Evolutionary conservation across 768 basidiomycete species (phyloP), one percentile per base, ranked within the genome.

Genomic region (Roridomyces roridus): DNA sequence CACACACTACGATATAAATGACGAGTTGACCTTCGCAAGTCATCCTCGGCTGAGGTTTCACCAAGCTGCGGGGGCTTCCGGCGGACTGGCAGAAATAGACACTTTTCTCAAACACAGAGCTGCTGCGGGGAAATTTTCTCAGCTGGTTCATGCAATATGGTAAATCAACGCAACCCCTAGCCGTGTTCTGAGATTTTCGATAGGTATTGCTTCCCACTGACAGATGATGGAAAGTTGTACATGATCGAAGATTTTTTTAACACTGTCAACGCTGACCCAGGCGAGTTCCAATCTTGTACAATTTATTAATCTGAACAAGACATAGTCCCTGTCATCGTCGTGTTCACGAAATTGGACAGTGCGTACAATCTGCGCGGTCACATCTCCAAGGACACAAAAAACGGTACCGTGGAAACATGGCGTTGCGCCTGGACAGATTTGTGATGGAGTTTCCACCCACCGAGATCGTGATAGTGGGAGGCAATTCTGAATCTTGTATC

Each of bases 61-160:
- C 37, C 67, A 71, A 46, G 68, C 70, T 18, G 59, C 40, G 12
- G 68, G 67, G 17, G 77, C 77, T 7, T 61, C 57, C 3, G 60
- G 23, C 1, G 71, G 78, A 53, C 50, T 76, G 5, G 48, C 65
- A 2, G 62, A 47, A 10, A 68, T 78, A 20, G 61, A 57, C 40
- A 35, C 47, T 3, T 79, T 80, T 56, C 67, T 80, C 12, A 20
- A 52, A 17, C 21, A 67, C 18, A 50, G 68, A 8, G 57, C 73
- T 0, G 58, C 59, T 5, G 37, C 45, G 2, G 55, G 18, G 2
- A 42, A 53, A 12, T 49, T 70, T 0, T 40, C 63, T 14, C 51
- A 74, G 28, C 70, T 69, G 26, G 37, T 80, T 9, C 77, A 79
- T 66, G 76, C 61, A 0, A 77, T 79, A 23, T 80, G 77, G 78